Evolutionary conservation across 2,329 filamentous ascomycete genomes (phyloP).

Genomic region (Colletotrichum lupini): DNA sequence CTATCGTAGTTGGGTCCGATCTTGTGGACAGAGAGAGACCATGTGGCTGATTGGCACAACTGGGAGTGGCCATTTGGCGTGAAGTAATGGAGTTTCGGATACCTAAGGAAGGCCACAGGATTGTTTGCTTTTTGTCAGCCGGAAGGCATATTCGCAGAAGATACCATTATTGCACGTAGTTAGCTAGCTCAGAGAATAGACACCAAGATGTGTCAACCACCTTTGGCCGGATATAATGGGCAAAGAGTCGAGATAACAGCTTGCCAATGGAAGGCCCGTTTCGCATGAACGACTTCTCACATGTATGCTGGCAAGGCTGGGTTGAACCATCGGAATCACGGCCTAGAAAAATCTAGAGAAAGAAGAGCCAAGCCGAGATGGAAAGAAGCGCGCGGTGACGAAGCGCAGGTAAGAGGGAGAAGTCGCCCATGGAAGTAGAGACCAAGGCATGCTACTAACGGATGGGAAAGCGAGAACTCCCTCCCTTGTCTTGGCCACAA

Average conservation of each 20-base stretch:
- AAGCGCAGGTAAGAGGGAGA: too few species aligned
- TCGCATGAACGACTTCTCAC: not conserved
- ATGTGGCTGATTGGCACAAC: not conserved
- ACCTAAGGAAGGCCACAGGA: not conserved
- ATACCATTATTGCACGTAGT: slow-evolving; percentile 22
- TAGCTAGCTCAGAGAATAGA: slow-evolving; percentile 9
- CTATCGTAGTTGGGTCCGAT: not conserved
- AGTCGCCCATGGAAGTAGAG: too few species aligned
- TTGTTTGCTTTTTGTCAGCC: not conserved
- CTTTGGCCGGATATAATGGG: too few species aligned
- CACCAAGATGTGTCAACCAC: not conserved
- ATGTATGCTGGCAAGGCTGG: not conserved
- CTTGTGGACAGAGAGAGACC: not conserved
- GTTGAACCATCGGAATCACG: not conserved
- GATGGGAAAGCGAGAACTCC: too few species aligned
- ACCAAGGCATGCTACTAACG: too few species aligned
- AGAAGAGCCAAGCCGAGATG: not conserved
- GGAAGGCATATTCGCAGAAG: not conserved
- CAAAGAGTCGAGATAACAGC: not conserved
- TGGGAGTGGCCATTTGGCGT: not conserved
- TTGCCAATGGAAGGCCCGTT: not conserved
- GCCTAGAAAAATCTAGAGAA: too few species aligned
- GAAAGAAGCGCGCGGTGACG: not conserved
- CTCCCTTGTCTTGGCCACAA: not conserved
- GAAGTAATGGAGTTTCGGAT: slow-evolving; percentile 8